Conservation (phyloP, 2,329 filamentous ascomycete species). For the Ceratocystis alfenasii region DNA sequence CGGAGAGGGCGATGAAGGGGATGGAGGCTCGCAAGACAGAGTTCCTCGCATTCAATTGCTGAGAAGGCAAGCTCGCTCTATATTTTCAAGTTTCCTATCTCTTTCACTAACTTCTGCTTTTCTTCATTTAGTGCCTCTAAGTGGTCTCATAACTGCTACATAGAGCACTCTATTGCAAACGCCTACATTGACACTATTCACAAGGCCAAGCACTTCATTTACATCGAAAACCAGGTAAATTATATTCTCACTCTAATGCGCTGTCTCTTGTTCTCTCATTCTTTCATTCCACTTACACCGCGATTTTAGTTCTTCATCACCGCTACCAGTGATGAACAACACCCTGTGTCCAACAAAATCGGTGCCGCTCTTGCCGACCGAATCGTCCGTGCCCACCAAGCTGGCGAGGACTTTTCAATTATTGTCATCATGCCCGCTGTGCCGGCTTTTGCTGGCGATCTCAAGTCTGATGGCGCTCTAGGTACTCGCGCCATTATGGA, state of each 20-base stretch:
- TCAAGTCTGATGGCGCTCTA: slow-evolving; percentile 58
- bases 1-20: not conserved
- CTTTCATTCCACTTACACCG: slow-evolving; percentile 18
- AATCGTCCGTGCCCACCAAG: slow-evolving; percentile 56
- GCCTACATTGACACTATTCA: slow-evolving; percentile 65
- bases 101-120: not conserved
- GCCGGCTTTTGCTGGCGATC: slow-evolving; percentile 70
- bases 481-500: slow-evolving; percentile 81
- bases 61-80: slow-evolving; percentile 33
- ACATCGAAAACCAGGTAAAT: slow-evolving; percentile 60
- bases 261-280: not conserved
- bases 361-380: slow-evolving; percentile 68
- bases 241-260: too few relatives aligned
- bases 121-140: slow-evolving; percentile 33
- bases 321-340: slow-evolving; percentile 56
- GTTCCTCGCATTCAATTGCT: slow-evolving; percentile 37
- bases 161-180: slow-evolving; percentile 70
- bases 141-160: slow-evolving; percentile 42
- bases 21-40: not conserved
- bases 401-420: slow-evolving; percentile 57
- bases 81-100: not conserved
- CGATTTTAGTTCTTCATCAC: slow-evolving; percentile 66
- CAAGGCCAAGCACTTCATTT: slow-evolving; percentile 59
- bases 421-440: slow-evolving; percentile 70
- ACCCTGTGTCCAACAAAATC: slow-evolving; percentile 64